phyloP scores from a whole-genome alignment of 306 rosid species.

The Fagus crenata region DNA sequence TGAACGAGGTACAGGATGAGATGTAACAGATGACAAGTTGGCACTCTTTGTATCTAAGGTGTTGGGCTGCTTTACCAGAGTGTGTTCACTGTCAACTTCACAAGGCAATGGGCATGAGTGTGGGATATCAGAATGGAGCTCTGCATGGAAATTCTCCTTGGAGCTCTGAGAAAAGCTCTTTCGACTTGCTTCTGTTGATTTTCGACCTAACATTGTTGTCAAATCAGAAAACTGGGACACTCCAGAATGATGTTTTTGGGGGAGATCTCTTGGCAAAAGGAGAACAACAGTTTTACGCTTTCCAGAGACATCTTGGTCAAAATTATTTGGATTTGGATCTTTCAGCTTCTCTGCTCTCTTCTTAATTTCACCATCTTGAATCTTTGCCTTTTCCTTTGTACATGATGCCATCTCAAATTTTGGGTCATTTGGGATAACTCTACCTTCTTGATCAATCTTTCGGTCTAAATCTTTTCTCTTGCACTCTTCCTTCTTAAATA shows the following conservation, averaged over 20 bases:
- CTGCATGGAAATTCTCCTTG: slow-evolving; percentile 34
- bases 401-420: slow-evolving; percentile 37
- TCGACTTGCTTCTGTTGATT: slow-evolving; percentile 42
- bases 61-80: slow-evolving; percentile 36
- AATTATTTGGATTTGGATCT: slow-evolving; percentile 29
- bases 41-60: slow-evolving; percentile 30
- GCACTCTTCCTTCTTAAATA: slow-evolving; percentile 34
- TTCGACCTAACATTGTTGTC: slow-evolving; percentile 35
- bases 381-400: slow-evolving; percentile 23
- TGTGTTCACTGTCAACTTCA: slow-evolving; percentile 41
- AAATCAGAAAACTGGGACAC: slow-evolving; percentile 39
- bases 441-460: slow-evolving; percentile 36
- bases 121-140: slow-evolving; percentile 38
- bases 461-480: slow-evolving; percentile 35
- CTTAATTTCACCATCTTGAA: slow-evolving; percentile 38
- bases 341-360: slow-evolving; percentile 41
- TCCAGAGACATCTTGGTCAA: slow-evolving; percentile 35
- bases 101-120: slow-evolving; percentile 40
- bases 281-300: slow-evolving; percentile 55
- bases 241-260: slow-evolving; percentile 39
- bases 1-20: slow-evolving; percentile 29
- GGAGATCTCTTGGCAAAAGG: slow-evolving; percentile 46
- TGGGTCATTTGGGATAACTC: slow-evolving; percentile 26
- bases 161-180: slow-evolving; percentile 39
- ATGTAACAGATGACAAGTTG: slow-evolving; percentile 38